Conservation (phyloP, 352 stramenopile genomes). For the Phytophthora fragariaefolia region DNA sequence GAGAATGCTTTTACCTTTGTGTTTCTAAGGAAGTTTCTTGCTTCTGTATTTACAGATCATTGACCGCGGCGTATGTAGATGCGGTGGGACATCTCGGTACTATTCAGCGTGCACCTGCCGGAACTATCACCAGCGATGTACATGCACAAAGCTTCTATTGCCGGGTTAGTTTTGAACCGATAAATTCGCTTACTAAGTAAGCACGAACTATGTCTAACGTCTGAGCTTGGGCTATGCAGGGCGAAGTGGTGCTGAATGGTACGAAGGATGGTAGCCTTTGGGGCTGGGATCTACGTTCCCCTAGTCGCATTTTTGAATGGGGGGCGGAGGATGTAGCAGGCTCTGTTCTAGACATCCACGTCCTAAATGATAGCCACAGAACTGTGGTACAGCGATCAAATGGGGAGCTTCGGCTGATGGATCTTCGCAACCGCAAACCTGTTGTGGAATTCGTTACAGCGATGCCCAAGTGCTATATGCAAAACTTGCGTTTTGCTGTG, state of each 20-base stretch:
- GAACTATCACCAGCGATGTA: constrained; percentile 44
- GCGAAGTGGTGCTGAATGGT: constrained; percentile 55
- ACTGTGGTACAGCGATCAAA: constrained; percentile 56
- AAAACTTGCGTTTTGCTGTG: constrained; percentile 42
- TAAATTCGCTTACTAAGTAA: too few species aligned
- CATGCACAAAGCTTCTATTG: constrained; percentile 51
- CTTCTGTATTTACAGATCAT: constrained; percentile 11
- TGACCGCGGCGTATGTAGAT: constrained; percentile 35
- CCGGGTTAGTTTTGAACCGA: constrained; percentile 32
- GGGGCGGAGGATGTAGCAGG: constrained; percentile 4
- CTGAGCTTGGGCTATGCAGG: constrained; percentile 25
- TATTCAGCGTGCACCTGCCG: constrained; percentile 31
- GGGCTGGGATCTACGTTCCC: constrained; percentile 57
- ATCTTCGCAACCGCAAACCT: constrained; percentile 49
- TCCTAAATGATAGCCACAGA: constrained; percentile 47
- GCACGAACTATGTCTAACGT: too few species aligned
- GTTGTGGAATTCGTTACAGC: constrained; percentile 46
- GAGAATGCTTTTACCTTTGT: too few species aligned
- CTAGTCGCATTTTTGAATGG: constrained; percentile 36
- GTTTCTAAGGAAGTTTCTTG: neutral
- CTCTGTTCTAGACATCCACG: constrained; percentile 46
- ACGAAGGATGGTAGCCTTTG: constrained; percentile 52
- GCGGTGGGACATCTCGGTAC: constrained; percentile 3
- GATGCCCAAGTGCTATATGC: constrained; percentile 35
- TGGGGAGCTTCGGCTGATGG: constrained; percentile 50